These are phyloP conservation scores for Dioscorea dumetorum DNA, from an alignment of 106 monocot genomes.

Conservation along the genomic window DNA sequence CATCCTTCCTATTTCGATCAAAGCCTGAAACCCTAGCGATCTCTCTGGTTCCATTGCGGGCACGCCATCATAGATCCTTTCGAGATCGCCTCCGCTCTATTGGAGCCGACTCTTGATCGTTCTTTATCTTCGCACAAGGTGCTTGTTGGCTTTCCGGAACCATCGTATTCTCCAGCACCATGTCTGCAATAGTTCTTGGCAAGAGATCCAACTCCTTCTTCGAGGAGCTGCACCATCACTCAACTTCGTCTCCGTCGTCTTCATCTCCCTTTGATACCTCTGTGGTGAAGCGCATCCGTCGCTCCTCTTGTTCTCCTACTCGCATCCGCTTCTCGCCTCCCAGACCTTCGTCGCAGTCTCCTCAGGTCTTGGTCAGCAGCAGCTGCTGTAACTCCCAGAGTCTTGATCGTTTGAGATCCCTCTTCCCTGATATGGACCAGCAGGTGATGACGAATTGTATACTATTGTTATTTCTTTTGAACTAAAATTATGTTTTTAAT, in stretches of 20 bases:
- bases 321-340: constrained; percentile 7
- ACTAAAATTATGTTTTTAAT: too few species aligned
- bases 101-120: not conserved
- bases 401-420: constrained; percentile 22
- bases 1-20: too few species aligned
- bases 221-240: constrained; percentile 19
- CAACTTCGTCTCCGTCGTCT: too few species aligned
- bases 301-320: constrained; percentile 6
- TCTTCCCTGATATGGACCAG: constrained; percentile 45
- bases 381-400: not conserved
- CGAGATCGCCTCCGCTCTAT: not conserved
- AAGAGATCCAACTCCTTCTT: constrained; percentile 51
- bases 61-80: not conserved
- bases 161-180: not conserved
- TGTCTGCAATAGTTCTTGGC: constrained; percentile 41
- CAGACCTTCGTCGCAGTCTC: not conserved
- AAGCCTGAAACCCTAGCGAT: too few species aligned
- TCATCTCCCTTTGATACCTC: not conserved
- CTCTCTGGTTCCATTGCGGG: not conserved
- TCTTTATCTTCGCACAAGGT: not conserved
- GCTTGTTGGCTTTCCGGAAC: not conserved
- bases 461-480: too few species aligned
- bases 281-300: constrained; percentile 29
- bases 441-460: constrained; percentile 11
- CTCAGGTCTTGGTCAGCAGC: not conserved